These are phyloP conservation scores for Neonectria hederae DNA, from an alignment of 2,329 filamentous ascomycete species.

Conservation along the genomic window DNA sequence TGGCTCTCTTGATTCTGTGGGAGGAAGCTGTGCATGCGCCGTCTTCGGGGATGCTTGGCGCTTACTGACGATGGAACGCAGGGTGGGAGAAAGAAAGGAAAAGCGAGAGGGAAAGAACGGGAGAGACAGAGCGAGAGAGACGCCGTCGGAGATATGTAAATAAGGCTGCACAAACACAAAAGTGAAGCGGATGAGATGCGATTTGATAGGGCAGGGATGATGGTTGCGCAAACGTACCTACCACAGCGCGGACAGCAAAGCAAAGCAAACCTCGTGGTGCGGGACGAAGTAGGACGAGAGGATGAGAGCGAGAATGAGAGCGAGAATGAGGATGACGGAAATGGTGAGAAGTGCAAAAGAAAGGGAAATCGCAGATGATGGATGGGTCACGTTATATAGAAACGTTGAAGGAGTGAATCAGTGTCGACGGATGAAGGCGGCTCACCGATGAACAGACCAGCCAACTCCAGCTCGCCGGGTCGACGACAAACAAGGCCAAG, in stretches of 20 bases:
- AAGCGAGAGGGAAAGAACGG: background rate
- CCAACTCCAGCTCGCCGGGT: background rate
- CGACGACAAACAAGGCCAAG: background rate
- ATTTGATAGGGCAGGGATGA: background rate
- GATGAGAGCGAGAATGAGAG: background rate
- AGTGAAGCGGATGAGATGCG: background rate
- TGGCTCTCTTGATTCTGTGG: too few species aligned
- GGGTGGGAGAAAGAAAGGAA: background rate
- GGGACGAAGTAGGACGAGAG: background rate
- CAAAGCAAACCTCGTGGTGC: background rate
- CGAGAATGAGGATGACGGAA: background rate
- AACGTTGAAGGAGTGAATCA: background rate
- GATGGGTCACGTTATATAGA: background rate
- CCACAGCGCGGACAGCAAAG: background rate
- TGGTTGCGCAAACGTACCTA: background rate
- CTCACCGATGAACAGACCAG: background rate
- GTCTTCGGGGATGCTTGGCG: background rate
- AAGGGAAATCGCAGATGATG: background rate
- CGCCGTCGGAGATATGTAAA: background rate
- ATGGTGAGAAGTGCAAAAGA: background rate
- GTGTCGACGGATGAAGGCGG: background rate
- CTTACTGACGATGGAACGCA: background rate
- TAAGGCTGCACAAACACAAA: background rate
- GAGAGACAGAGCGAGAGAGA: background rate
- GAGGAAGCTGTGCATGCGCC: background rate